Conservation (phyloP, 371 early-diverging fungal genomes). For the Mortierella sp. region DNA sequence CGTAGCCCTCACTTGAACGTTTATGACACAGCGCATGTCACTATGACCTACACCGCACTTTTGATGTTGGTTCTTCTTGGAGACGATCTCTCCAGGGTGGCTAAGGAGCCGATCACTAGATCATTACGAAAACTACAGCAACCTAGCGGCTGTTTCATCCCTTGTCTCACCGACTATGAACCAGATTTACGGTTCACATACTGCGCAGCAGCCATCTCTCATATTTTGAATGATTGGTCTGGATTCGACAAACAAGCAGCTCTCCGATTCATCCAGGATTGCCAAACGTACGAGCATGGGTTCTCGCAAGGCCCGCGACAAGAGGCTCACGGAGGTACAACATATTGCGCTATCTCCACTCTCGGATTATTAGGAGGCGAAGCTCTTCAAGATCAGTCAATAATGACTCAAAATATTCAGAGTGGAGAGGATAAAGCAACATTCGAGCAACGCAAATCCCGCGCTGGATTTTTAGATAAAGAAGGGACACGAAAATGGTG, state of each 20-base stretch:
- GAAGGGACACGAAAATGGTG: constrained; percentile 84
- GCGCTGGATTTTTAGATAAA: constrained; percentile 69
- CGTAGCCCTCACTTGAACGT: constrained; percentile 44
- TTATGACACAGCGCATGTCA: constrained; percentile 80
- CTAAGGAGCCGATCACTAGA: constrained; percentile 72
- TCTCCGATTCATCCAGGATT: constrained; percentile 72
- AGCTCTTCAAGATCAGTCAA: constrained; percentile 39
- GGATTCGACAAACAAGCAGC: constrained; percentile 78
- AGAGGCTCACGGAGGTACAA: constrained; percentile 95
- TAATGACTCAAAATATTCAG: constrained; percentile 9
- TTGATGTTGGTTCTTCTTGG: constrained; percentile 82
- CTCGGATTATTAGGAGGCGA: constrained; percentile 78
- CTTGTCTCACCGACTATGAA: constrained; percentile 63
- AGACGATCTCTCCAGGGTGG: constrained; percentile 90
- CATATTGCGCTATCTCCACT: constrained; percentile 92
- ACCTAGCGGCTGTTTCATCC: constrained; percentile 35
- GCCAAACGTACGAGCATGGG: constrained; percentile 86
- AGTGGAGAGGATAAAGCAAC: constrained; percentile 14
- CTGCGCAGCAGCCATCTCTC: constrained; percentile 89
- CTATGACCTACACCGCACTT: constrained; percentile 95
- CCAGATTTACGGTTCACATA: constrained; percentile 92
- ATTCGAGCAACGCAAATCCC: constrained; percentile 21
- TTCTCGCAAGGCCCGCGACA: constrained; percentile 82
- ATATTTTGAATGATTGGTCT: constrained; percentile 90
- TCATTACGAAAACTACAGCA: constrained; percentile 75